Conservation (phyloP, 2,329 filamentous ascomycete genomes). For the Sclerotinia glacialis region DNA sequence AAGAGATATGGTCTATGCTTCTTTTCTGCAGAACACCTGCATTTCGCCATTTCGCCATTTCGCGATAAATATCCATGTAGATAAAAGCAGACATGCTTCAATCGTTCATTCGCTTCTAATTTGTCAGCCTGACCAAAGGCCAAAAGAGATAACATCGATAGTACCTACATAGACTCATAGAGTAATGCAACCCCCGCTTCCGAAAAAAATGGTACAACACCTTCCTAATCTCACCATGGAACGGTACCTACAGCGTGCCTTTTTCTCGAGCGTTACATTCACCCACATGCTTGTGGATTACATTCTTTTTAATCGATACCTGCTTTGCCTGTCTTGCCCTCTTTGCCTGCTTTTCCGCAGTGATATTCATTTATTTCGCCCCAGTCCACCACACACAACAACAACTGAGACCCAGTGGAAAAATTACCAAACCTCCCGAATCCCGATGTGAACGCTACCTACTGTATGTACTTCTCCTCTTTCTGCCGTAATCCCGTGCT, state of each 20-base stretch:
- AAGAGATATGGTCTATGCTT: conserved; percentile 22
- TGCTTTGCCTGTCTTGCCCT: conserved; percentile 21
- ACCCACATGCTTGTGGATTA: conserved; percentile 2
- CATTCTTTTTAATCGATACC: conserved; percentile 6
- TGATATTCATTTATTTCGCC: conserved; percentile 3
- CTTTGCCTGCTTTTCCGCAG: conserved; percentile 18
- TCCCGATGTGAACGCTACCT: conserved; percentile 11
- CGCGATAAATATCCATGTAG: conserved; percentile 21
- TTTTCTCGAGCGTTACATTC: conserved; percentile 14
- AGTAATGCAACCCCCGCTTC: conserved; percentile 1
- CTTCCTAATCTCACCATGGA: conserved; percentile 20
- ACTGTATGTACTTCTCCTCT: conserved; percentile 13
- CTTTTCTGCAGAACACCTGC: conserved; percentile 20
- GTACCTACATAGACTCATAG: not conserved
- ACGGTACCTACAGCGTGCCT: conserved; percentile 17
- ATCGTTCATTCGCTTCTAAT: not conserved
- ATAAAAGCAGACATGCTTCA: conserved; percentile 1
- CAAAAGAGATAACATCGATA: not conserved
- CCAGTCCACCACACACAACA: conserved; percentile 12
- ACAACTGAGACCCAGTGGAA: not conserved
- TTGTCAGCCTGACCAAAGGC: conserved; percentile 13
- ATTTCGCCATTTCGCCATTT: conserved; percentile 20
- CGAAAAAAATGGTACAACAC: not conserved
- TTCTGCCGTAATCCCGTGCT: conserved; percentile 15
- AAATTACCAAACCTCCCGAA: not conserved